Conservation (phyloP, 1,284 basidiomycete species). For the Tilletia setariae region DNA sequence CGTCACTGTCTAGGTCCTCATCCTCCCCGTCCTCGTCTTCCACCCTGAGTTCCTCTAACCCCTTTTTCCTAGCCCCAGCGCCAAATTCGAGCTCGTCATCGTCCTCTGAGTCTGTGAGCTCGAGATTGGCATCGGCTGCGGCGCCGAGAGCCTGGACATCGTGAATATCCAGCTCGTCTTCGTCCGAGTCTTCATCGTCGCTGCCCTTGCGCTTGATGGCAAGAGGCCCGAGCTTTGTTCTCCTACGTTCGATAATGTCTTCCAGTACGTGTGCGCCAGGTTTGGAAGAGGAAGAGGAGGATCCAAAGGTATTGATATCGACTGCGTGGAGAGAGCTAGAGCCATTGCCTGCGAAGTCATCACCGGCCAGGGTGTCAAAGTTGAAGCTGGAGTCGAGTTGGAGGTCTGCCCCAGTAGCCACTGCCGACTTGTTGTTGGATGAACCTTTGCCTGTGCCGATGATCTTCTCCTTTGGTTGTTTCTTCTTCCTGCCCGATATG, state of each 20-base stretch:
- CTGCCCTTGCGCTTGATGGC: constrained; percentile 17
- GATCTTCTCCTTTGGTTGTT: constrained; percentile 43
- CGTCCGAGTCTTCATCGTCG: constrained; percentile 24
- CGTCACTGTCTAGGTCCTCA: constrained; percentile 56
- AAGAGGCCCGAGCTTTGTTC: constrained; percentile 25
- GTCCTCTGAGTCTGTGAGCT: constrained; percentile 57
- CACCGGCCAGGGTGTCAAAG: constrained; percentile 37
- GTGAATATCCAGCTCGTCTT: constrained; percentile 38
- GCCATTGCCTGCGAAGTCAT: constrained; percentile 21
- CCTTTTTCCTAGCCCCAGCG: constrained; percentile 17
- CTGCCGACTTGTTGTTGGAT: background rate
- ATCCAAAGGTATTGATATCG: constrained; percentile 26
- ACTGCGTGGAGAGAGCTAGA: constrained; percentile 18
- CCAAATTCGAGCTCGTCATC: constrained; percentile 65
- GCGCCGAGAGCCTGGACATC: constrained; percentile 33
- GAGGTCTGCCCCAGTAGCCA: constrained; percentile 22
- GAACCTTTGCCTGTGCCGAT: constrained; percentile 27
- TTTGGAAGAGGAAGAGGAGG: background rate
- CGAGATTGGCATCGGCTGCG: constrained; percentile 58
- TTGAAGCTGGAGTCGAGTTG: constrained; percentile 37
- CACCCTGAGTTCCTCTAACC: constrained; percentile 40
- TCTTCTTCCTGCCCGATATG: constrained; percentile 5
- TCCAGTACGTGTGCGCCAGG: constrained; percentile 38
- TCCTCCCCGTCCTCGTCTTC: constrained; percentile 40
- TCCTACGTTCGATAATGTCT: constrained; percentile 50